Evolutionary conservation across 352 stramenopile species (phyloP), one percentile per base, ranked within the genome.

Genomic region (Phytophthora cajani): DNA sequence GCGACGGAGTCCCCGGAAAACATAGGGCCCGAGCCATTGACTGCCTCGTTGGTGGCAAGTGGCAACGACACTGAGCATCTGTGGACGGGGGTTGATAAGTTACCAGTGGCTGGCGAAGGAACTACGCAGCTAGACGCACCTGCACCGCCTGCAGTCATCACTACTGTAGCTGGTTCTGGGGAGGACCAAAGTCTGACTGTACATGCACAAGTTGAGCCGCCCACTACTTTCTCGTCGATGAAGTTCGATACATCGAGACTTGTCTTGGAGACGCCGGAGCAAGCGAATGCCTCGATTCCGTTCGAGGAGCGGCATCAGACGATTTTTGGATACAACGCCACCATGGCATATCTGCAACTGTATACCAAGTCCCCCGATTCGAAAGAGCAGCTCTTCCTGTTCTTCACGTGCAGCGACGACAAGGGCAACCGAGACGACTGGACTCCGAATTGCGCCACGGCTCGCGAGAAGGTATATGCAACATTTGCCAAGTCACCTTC

Each of bases 391-490:
- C 58, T 92, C n/a, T 90, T 90, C 58, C 68, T 91, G 14, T 90
- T 90, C 57, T 92, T 92, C 62, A 85, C 77, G 2, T 92, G 84
- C 70, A 87, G 81, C 17, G 79, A 88, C 53, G 71, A 73, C 21
- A 58, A 86, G 38, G 77, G 77, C 19, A 71, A 67, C 1, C 57
- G 71, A 63, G 58, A 81, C 40, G 80, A 92, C 67, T 92, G 84
- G 82, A 84, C 71, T 10, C 65, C 68, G n/a, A 67, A 78, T 44
- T 92, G 82, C 40, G 64, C 55, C 9, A 68, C 73, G 23, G 81
- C 84, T 53, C 73, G 71, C 6, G 75, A 84, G 62, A 76, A 76
- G 27, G 77, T 90, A 16, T 87, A 90, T 56, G 74, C 81, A 36
- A 67, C 77, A 3, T 92, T 92, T 62, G 65, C 72, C 40, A 87